phyloP scores from a whole-genome alignment of 306 rosid species.

The Mimosa bimucronata region DNA sequence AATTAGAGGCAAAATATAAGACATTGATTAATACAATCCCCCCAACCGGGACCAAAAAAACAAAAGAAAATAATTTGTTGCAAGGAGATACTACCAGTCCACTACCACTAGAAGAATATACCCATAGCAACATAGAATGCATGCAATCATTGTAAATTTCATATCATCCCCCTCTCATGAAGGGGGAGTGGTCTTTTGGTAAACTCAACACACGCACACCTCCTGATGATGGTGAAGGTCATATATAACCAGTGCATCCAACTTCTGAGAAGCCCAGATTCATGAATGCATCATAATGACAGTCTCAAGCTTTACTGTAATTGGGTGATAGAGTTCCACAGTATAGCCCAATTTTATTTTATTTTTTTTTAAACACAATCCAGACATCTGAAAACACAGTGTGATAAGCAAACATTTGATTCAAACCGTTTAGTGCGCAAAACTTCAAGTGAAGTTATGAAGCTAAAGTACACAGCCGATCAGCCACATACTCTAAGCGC shows the following conservation, averaged over 20 bases:
- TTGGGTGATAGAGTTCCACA: neutral
- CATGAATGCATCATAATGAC: slow-evolving; percentile 13
- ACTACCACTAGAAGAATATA: slow-evolving; percentile 16
- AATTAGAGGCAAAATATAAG: neutral
- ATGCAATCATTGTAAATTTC: neutral
- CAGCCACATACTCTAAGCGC: neutral
- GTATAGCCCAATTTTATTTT: no score
- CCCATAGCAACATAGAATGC: neutral
- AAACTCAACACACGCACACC: neutral
- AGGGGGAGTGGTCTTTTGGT: neutral
- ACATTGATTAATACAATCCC: slow-evolving; percentile 13
- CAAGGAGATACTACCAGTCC: slow-evolving; percentile 13
- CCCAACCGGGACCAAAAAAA: neutral
- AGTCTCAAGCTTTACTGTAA: neutral
- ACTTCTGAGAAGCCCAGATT: slow-evolving; percentile 3
- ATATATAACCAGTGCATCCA: slow-evolving; percentile 18
- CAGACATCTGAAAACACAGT: slow-evolving; percentile 26
- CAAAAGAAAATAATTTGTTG: slow-evolving; percentile 3
- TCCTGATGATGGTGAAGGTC: slow-evolving; percentile 10
- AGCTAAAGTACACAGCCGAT: neutral
- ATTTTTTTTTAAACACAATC: no score
- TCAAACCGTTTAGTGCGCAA: neutral
- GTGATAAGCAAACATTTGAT: slow-evolving; percentile 2
- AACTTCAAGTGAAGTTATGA: neutral
- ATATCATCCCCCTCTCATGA: neutral